phyloP scores from a whole-genome alignment of 495 filamentous ascomycete genomes.

The Beverwykella pulmonaria region DNA sequence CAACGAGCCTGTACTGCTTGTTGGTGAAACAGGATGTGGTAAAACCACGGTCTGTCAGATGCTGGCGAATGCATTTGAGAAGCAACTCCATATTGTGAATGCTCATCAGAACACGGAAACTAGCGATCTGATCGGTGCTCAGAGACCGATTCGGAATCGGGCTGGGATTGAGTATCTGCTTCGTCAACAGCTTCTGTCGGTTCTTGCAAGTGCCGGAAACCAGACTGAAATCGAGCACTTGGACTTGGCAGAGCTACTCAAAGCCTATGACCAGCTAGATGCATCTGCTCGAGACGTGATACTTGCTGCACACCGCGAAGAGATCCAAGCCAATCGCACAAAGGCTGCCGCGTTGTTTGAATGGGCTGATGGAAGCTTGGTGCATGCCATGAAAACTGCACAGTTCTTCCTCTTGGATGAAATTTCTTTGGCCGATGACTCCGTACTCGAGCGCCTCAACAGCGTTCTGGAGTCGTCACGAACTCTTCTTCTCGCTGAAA shows the following conservation, averaged over 20 bases:
- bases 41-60: slow-evolving; percentile 97
- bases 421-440: slow-evolving; percentile 97
- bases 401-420: slow-evolving; percentile 94
- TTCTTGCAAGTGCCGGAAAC: slow-evolving; percentile 44
- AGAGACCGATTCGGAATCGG: slow-evolving; percentile 86
- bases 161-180: slow-evolving; percentile 68
- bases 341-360: slow-evolving; percentile 86
- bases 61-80: slow-evolving; percentile 75
- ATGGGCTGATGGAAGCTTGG: slow-evolving; percentile 94
- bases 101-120: slow-evolving; percentile 98
- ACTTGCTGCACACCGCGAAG: slow-evolving; percentile 54
- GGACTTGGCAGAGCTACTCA: slow-evolving; percentile 51
- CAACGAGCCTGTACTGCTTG: slow-evolving; percentile 89
- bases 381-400: slow-evolving; percentile 88
- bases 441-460: slow-evolving; percentile 93
- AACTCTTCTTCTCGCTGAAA: slow-evolving; percentile 88
- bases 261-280: slow-evolving; percentile 52
- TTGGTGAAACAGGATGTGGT: slow-evolving; percentile 95
- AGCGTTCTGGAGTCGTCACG: slow-evolving; percentile 92
- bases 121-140: slow-evolving; percentile 93
- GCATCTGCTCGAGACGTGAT: slow-evolving; percentile 45
- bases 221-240: slow-evolving; percentile 45
- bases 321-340: slow-evolving; percentile 61
- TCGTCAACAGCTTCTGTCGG: slow-evolving; percentile 59
- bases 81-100: slow-evolving; percentile 83